These are phyloP conservation scores for Neonectria faginata DNA, from an alignment of 2,329 filamentous ascomycete genomes.

Conservation along the genomic window DNA sequence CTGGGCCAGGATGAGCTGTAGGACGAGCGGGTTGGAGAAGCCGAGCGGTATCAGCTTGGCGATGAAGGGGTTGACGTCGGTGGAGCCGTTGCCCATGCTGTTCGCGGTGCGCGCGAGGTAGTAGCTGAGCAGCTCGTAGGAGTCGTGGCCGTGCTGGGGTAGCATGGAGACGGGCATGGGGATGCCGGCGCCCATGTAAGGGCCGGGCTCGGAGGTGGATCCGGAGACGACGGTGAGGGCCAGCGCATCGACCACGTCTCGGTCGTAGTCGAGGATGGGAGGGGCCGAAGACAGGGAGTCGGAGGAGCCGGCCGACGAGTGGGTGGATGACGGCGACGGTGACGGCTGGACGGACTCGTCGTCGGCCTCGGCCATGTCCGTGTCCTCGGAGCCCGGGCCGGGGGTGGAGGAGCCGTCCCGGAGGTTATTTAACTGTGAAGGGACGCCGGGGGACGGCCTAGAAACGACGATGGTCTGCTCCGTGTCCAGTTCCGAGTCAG, in stretches of 20 bases:
- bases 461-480: conserved; percentile 23
- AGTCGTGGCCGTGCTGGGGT: conserved; percentile 50
- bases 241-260: conserved; percentile 37
- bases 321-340: conserved; percentile 35
- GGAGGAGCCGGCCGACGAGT: conserved; percentile 35
- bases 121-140: conserved; percentile 59
- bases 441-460: conserved; percentile 17
- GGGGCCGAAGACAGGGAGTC: conserved; percentile 27
- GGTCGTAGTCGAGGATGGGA: conserved; percentile 31
- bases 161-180: conserved; percentile 47
- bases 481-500: conserved; percentile 32
- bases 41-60: conserved; percentile 59
- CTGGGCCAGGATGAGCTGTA: conserved; percentile 61
- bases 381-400: conserved; percentile 36
- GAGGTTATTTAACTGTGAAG: conserved; percentile 19
- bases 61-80: conserved; percentile 59
- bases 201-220: conserved; percentile 14
- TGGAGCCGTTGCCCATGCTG: conserved; percentile 62
- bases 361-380: conserved; percentile 41
- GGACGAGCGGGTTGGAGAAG: conserved; percentile 58
- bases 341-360: conserved; percentile 37
- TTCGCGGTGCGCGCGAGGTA: conserved; percentile 58
- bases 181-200: conserved; percentile 36
- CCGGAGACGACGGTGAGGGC: conserved; percentile 32
- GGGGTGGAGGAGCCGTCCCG: conserved; percentile 34